Evolutionary conservation across 106 monocot genomes (phyloP).

Genomic region (Dendrobium catenatum): DNA sequence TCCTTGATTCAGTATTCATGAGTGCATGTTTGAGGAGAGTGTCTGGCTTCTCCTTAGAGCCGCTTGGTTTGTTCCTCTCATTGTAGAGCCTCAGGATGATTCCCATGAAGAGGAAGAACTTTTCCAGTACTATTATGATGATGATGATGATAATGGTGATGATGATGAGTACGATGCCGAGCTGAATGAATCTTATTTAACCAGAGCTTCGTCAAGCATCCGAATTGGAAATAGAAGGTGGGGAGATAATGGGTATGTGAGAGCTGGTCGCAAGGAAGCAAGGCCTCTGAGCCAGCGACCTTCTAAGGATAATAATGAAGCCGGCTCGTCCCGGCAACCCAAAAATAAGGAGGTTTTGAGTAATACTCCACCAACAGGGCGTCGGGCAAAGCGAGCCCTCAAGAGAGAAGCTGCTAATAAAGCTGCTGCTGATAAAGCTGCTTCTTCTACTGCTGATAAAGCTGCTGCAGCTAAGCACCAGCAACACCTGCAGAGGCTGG

Average conservation of each 20-base stretch:
- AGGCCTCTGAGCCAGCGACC: constrained; percentile 39
- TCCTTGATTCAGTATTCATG: constrained; percentile 61
- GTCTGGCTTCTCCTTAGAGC: constrained; percentile 80
- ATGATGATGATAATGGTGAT: background rate
- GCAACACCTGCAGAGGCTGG: constrained; percentile 11
- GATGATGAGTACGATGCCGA: background rate
- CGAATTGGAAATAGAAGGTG: constrained; percentile 89
- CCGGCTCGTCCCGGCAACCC: constrained; percentile 30
- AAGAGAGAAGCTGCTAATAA: constrained; percentile 70
- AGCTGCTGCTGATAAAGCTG: constrained; percentile 58
- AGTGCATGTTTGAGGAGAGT: constrained; percentile 91
- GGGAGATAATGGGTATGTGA: constrained; percentile 81
- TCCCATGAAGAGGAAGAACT: constrained; percentile 29
- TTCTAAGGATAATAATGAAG: constrained; percentile 12
- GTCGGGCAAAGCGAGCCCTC: constrained; percentile 58
- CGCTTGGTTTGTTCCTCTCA: constrained; percentile 79
- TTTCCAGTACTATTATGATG: constrained; percentile 27
- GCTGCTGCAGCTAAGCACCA: constrained; percentile 54
- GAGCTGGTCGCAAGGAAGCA: constrained; percentile 82
- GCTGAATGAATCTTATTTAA: constrained; percentile 23
- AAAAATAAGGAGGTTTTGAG: constrained; percentile 35
- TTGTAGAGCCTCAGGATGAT: constrained; percentile 23
- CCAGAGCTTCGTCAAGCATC: constrained; percentile 29
- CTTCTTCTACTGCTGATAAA: constrained; percentile 57
- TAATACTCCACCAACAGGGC: constrained; percentile 20